Percentiles rank a stretch among this genome's conserved stretches.
phyloP scores from a whole-genome alignment of 2,329 filamentous ascomycete species.

The Diatrype stigma region DNA sequence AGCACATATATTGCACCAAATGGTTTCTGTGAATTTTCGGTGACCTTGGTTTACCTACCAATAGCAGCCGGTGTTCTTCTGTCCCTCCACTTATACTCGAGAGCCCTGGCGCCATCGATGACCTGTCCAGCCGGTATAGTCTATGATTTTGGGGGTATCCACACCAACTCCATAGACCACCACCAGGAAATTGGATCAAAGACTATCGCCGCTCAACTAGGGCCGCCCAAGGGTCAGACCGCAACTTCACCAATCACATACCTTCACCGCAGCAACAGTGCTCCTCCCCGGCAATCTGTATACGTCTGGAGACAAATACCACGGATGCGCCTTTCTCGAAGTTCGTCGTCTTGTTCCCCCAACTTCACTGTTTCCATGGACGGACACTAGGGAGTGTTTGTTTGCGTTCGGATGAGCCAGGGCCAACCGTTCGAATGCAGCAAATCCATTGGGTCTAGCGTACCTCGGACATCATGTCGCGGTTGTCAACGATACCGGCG shows the following conservation, averaged over 20 bases:
- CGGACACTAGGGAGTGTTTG: not conserved
- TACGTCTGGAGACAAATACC: not conserved
- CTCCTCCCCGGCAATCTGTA: not conserved
- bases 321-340: not conserved
- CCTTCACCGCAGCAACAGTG: conserved; percentile 1
- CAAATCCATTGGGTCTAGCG: conserved; percentile 4
- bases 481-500: conserved; percentile 14
- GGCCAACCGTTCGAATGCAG: conserved; percentile 6
- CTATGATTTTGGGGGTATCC: not conserved
- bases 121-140: not conserved
- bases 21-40: not conserved
- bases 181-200: not conserved
- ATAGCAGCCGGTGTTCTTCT: not conserved
- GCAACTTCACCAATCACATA: conserved; percentile 1
- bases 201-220: not conserved
- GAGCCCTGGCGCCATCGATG: not conserved
- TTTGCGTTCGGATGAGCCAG: not conserved
- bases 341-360: not conserved
- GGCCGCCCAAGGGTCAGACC: not conserved
- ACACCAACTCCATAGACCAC: not conserved
- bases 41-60: not conserved
- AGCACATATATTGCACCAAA: not conserved
- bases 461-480: conserved; percentile 19
- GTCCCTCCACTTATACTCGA: not conserved
- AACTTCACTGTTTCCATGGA: not conserved